These are phyloP conservation scores for Rhodamnia rubescens DNA, from an alignment of 345 rosid genomes.

Conservation along the genomic window DNA sequence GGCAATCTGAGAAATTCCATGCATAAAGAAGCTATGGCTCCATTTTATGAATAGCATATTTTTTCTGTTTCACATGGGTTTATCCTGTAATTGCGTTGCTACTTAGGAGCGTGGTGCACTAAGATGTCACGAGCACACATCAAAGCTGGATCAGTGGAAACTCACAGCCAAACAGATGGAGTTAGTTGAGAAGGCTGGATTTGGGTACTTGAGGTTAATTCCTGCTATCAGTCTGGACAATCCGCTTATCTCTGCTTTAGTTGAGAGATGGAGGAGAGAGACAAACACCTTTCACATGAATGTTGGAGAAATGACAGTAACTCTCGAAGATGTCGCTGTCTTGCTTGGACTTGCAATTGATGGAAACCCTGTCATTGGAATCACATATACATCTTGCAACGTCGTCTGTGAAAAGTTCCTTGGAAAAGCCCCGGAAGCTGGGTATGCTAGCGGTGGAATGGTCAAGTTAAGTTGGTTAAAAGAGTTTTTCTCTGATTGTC, in stretches of 20 bases:
- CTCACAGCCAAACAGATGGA: conserved; percentile 59
- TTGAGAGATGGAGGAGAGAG: conserved; percentile 96
- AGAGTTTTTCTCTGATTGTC: conserved; percentile 69
- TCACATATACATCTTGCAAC: conserved; percentile 72
- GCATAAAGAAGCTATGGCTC: not conserved
- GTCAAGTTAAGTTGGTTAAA: conserved; percentile 97
- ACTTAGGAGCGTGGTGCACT: conserved; percentile 90
- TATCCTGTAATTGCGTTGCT: not conserved
- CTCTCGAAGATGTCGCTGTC: conserved; percentile 69
- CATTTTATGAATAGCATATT: not conserved
- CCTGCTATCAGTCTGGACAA: conserved; percentile 94
- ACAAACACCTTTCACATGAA: conserved; percentile 88
- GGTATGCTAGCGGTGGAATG: conserved; percentile 96
- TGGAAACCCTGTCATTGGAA: conserved; percentile 86
- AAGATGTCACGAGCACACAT: conserved; percentile 96
- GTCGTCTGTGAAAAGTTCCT: conserved; percentile 57
- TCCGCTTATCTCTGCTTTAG: conserved; percentile 85
- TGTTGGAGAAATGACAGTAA: conserved; percentile 88
- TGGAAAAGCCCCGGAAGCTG: conserved; percentile 59
- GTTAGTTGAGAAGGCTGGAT: conserved; percentile 83
- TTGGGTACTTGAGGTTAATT: conserved; percentile 71
- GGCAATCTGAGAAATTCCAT: not conserved
- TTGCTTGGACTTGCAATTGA: conserved; percentile 80
- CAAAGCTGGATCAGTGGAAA: conserved; percentile 86
- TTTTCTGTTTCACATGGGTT: not conserved